Percentiles rank a stretch among this genome's conserved stretches.
Evolutionary conservation across 2,329 filamentous ascomycete species (phyloP).

Genomic region (Xenoacremonium recifei): DNA sequence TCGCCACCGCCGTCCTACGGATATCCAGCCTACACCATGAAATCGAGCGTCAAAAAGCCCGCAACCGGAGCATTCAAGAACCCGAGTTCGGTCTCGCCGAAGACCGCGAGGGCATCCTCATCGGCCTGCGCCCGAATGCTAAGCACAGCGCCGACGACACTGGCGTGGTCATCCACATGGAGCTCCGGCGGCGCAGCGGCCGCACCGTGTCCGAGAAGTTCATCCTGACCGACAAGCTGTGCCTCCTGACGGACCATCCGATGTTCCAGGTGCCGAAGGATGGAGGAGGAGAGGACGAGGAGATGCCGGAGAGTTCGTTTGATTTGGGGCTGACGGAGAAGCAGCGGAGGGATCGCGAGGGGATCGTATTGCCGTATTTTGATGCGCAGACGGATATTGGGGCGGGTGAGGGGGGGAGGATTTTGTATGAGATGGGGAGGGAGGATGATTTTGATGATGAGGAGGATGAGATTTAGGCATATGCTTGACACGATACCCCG

Average conservation of each 20-base stretch:
- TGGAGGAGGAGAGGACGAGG: conserved; percentile 41
- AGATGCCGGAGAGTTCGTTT: conserved; percentile 74
- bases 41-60: conserved; percentile 70
- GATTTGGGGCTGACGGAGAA: conserved; percentile 85
- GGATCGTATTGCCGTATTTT: conserved; percentile 91
- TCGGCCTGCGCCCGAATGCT: conserved; percentile 56
- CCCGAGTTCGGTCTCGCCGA: conserved; percentile 79
- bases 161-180: conserved; percentile 76
- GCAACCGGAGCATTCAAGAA: conserved; percentile 69
- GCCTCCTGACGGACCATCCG: conserved; percentile 75
- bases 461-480: conserved; percentile 79
- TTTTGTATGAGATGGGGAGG: conserved; percentile 93
- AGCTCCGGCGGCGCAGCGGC: conserved; percentile 81
- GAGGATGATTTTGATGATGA: conserved; percentile 98
- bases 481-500: too few species aligned
- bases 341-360: conserved; percentile 81
- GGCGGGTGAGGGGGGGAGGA: conserved; percentile 83
- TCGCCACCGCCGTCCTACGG: conserved; percentile 83
- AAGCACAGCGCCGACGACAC: conserved; percentile 32
- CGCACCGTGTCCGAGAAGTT: conserved; percentile 71
- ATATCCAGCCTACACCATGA: conserved; percentile 73
- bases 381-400: conserved; percentile 85
- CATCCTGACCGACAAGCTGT: conserved; percentile 45
- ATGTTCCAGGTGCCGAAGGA: conserved; percentile 54
- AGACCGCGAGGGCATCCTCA: conserved; percentile 73